A percentile compares a stretch with the other conserved stretches of the same genome.
Evolutionary conservation across 2,329 filamentous ascomycete species (phyloP).

Genomic region (Clonostachys chloroleuca): DNA sequence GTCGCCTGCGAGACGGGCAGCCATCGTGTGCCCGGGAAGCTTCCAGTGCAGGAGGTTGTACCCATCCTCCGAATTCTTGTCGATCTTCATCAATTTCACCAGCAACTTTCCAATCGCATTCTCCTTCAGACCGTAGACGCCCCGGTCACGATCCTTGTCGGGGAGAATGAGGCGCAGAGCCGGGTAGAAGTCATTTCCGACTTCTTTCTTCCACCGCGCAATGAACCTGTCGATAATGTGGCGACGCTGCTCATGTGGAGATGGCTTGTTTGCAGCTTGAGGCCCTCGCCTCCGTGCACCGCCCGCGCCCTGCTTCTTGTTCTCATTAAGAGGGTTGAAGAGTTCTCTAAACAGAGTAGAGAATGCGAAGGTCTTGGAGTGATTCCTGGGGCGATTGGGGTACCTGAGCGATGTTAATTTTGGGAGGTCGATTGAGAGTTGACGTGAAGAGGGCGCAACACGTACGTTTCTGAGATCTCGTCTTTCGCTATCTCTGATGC

Average conservation of each 20-base stretch:
- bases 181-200: constrained; percentile 90
- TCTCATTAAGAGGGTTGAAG: constrained; percentile 77
- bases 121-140: constrained; percentile 93
- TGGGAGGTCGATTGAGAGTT: background rate
- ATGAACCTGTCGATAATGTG: constrained; percentile 86
- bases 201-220: constrained; percentile 77
- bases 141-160: constrained; percentile 86
- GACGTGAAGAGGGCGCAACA: background rate
- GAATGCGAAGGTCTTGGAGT: constrained; percentile 75
- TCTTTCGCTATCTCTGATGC: constrained; percentile 27
- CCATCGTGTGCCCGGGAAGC: constrained; percentile 65
- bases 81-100: constrained; percentile 90
- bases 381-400: constrained; percentile 78
- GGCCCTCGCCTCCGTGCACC: constrained; percentile 56
- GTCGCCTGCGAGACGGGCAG: constrained; percentile 72
- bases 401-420: constrained; percentile 52
- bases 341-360: constrained; percentile 71
- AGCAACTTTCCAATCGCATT: constrained; percentile 83
- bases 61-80: constrained; percentile 84
- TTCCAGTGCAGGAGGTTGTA: constrained; percentile 89
- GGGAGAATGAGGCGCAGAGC: constrained; percentile 88
- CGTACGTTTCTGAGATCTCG: constrained; percentile 40
- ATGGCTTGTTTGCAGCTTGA: constrained; percentile 52
- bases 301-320: constrained; percentile 69
- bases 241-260: constrained; percentile 72